Conservation (phyloP, 164 flowering plant species). For the Vitis rotundifolia region DNA sequence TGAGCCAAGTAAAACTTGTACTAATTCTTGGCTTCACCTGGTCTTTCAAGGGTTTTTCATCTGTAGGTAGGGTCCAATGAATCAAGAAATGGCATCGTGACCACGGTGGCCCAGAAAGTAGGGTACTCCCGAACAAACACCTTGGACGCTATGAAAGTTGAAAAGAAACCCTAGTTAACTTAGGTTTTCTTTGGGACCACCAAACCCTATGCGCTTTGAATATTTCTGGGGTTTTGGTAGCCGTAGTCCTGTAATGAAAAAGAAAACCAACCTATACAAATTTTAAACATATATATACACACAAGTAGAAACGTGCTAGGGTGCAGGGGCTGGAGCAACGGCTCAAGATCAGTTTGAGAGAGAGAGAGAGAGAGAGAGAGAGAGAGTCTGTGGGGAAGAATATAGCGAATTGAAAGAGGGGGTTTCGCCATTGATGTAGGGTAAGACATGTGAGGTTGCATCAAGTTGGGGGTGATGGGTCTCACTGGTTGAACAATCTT, state of each 20-base stretch:
- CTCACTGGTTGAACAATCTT: constrained; percentile 9
- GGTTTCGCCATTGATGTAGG: constrained; percentile 37
- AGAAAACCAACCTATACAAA: no score
- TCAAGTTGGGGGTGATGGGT: constrained; percentile 15
- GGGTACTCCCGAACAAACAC: not conserved
- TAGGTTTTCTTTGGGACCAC: no score
- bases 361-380: no score
- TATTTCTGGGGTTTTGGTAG: no score
- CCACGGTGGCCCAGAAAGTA: not conserved
- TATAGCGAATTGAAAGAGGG: constrained; percentile 23
- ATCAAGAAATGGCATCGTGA: not conserved
- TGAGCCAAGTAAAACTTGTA: constrained; percentile 1
- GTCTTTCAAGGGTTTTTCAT: constrained; percentile 6
- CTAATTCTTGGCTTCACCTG: constrained; percentile 14
- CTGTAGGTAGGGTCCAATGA: not conserved
- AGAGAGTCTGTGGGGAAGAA: not conserved
- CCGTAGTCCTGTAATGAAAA: no score
- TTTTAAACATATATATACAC: no score
- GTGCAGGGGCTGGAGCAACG: no score
- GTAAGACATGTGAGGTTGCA: constrained; percentile 28
- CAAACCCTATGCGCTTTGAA: no score
- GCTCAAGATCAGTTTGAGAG: not conserved
- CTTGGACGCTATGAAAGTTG: no score
- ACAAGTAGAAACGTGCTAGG: not conserved
- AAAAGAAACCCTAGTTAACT: no score